Base-by-base conservation (phyloP, 2,329 filamentous ascomycete genomes). In the Trichoderma atrobrunneum region DNA sequence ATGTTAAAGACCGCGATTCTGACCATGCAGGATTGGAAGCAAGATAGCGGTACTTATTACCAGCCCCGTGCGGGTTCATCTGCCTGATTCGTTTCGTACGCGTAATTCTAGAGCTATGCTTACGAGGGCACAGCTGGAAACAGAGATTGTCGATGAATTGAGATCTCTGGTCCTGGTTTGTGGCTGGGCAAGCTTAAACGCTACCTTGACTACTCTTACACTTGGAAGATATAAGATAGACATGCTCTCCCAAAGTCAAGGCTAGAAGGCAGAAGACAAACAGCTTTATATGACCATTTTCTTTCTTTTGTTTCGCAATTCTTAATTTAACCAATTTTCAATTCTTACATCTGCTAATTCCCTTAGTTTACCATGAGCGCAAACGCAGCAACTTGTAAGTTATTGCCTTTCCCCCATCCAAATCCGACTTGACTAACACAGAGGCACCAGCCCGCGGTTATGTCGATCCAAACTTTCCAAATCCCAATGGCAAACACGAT, bases 401-500 rank as follows among this genome's bases (percentile, higher is more conserved):
- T n/a, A 21, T 5, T 63, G 5, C 2, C 7, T 12, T 5, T 7
- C 12, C n/a, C 28, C 10, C 11, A 8, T 21, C 4, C 3, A 43
- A 12, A 1, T 26, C 5, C 8, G 16, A 48, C 1, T 30, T 11
- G 14, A 28, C 60, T 75, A 28, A 63, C 16, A n/a, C 34, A 30
- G 24, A 5, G 6, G 30, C n/a, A 26, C 36, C 36, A 63, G 60
- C 34, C 18, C 34, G 79, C 71, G 76, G 84, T 74, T 87, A 86
- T 65, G 78, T 87, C 70, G 85, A 88, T 75, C 86, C 86, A 39
- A 82, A 85, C 77, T 87, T 85, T 71, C 84, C 86, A 56, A 86
- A 85, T 61, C 85, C 85, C 10, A 80, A 81, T 51, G 82, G 82
- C 5, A 75, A 79, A 2, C 81, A 82, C 76, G 85, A 87, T 76